Conservation (phyloP, 306 rosid species). For the Malus sieversii region DNA sequence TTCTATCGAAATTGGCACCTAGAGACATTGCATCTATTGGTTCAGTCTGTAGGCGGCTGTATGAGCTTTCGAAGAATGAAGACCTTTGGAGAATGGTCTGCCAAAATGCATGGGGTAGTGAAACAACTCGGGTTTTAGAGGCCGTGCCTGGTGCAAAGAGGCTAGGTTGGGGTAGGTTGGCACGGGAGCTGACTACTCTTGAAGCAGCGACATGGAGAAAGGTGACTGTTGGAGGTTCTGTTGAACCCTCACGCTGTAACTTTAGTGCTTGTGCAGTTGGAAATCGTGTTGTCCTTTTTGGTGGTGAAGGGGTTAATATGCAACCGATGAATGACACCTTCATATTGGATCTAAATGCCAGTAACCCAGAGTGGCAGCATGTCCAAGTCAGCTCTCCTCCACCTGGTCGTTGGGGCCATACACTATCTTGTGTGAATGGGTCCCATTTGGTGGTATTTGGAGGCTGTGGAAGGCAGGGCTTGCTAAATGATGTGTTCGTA, state of each 20-base stretch:
- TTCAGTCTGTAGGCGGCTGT: constrained; percentile 69
- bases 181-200: constrained; percentile 92
- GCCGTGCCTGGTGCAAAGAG: constrained; percentile 96
- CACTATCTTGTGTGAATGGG: constrained; percentile 94
- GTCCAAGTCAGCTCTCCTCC: constrained; percentile 99
- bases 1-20: constrained; percentile 83
- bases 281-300: constrained; percentile 91
- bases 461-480: constrained; percentile 95
- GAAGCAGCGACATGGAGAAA: constrained; percentile 99
- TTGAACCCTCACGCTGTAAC: constrained; percentile 97
- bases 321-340: constrained; percentile 99
- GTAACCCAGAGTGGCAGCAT: constrained; percentile 94
- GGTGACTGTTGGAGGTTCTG: constrained; percentile 85
- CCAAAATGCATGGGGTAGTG: constrained; percentile 99
- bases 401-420: constrained; percentile 99
- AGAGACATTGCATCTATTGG: constrained; percentile 95
- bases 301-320: constrained; percentile 99
- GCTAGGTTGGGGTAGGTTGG: constrained; percentile 92
- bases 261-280: constrained; percentile 99
- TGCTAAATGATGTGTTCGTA: constrained; percentile 95
- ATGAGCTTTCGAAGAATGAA: constrained; percentile 77
- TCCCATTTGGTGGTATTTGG: constrained; percentile 94
- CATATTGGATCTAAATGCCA: constrained; percentile 79
- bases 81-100: constrained; percentile 97
- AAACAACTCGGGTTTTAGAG: constrained; percentile 88